Conservation (phyloP, 306 rosid species). For the Lablab purpureus region DNA sequence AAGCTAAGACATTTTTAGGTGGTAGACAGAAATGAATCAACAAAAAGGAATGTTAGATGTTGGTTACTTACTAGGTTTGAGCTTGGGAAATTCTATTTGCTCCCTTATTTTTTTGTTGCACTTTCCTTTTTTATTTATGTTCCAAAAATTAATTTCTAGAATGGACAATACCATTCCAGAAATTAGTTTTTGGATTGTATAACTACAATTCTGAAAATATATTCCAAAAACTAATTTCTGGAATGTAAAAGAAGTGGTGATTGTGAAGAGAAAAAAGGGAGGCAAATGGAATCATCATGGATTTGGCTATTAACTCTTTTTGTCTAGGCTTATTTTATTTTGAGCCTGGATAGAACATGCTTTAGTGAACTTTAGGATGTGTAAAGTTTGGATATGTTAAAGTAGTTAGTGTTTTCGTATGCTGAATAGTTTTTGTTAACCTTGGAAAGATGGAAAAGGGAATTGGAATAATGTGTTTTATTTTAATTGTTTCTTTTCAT, state of each 20-base stretch:
- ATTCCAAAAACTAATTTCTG: background rate
- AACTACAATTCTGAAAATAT: background rate
- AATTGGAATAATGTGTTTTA: slow-evolving; percentile 44
- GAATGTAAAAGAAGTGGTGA: background rate
- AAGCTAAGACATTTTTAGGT: background rate
- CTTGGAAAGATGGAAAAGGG: slow-evolving; percentile 47
- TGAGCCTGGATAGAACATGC: slow-evolving; percentile 43
- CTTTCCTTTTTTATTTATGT: background rate
- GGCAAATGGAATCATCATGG: background rate
- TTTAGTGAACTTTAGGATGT: slow-evolving; percentile 49
- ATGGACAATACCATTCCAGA: background rate
- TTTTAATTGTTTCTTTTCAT: slow-evolving; percentile 5
- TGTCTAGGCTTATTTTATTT: slow-evolving; percentile 44
- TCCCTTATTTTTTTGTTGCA: background rate
- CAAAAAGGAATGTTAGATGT: slow-evolving; percentile 10
- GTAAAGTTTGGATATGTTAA: slow-evolving; percentile 53
- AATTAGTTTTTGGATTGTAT: background rate
- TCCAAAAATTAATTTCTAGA: background rate
- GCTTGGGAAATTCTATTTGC: slow-evolving; percentile 11
- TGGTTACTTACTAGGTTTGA: slow-evolving; percentile 36
- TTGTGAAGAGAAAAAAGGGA: background rate
- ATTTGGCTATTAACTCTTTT: slow-evolving; percentile 31
- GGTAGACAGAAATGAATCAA: slow-evolving; percentile 41
- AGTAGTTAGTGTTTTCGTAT: slow-evolving; percentile 46
- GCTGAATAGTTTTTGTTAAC: slow-evolving; percentile 44